These are phyloP conservation scores for Bonia amplexicaulis DNA, from an alignment of 176 grass and related monocot species.

Conservation along the genomic window DNA sequence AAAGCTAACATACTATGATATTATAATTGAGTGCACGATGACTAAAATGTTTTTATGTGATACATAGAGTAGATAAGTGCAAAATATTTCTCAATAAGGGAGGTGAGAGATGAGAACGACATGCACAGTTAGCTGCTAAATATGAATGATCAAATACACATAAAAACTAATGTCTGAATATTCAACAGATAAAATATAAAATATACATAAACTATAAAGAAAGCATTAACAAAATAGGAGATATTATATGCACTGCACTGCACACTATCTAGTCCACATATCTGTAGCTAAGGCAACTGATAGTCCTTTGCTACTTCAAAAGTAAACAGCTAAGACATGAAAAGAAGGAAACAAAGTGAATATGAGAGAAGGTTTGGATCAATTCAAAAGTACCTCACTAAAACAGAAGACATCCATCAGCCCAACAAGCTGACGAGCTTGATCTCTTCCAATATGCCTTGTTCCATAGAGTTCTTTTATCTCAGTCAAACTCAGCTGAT, in stretches of 20 bases:
- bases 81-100: background rate
- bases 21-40: too few relatives aligned
- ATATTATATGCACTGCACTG: background rate
- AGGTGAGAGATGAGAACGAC: background rate
- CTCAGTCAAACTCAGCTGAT: constrained; percentile 70
- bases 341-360: constrained; percentile 7
- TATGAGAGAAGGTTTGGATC: background rate
- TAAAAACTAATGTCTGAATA: background rate
- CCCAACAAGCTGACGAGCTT: constrained; percentile 75
- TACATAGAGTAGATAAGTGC: background rate
- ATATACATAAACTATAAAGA: background rate
- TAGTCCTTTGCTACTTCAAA: background rate
- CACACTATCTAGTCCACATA: background rate
- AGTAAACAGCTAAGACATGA: background rate
- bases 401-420: constrained; percentile 99
- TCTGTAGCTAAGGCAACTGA: background rate
- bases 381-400: constrained; percentile 72
- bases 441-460: constrained; percentile 85
- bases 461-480: constrained; percentile 90
- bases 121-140: background rate
- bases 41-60: too few relatives aligned
- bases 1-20: background rate
- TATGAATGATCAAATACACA: background rate
- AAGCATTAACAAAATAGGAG: too few relatives aligned
- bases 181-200: background rate